Evolutionary conservation across 176 grass and related monocot genomes (phyloP).

Genomic region (Rhynchospora breviuscula): DNA sequence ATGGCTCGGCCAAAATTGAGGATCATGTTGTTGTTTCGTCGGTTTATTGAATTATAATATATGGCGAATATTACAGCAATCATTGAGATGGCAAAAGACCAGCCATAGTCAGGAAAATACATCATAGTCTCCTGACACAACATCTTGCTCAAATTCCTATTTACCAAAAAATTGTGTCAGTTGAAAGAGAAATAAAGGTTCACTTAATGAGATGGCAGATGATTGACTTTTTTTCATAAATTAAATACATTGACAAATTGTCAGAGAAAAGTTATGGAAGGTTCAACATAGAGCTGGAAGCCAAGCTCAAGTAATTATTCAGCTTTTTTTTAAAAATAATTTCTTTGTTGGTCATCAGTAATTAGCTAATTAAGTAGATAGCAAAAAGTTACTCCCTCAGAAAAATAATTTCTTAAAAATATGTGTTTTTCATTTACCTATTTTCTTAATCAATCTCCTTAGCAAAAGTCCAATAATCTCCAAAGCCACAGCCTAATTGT

Average conservation of each 20-base stretch:
- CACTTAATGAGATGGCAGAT: not conserved
- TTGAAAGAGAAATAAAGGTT: not conserved
- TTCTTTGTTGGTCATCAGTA: not conserved
- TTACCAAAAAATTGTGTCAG: not conserved
- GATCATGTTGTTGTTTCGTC: constrained; percentile 64
- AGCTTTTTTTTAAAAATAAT: not conserved
- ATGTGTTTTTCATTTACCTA: no score
- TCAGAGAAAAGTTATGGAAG: not conserved
- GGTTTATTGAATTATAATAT: constrained; percentile 42
- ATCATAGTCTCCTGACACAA: constrained; percentile 33
- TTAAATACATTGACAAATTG: not conserved
- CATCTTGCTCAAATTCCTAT: constrained; percentile 32
- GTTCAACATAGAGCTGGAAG: not conserved
- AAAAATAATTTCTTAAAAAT: not conserved
- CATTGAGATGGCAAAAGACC: constrained; percentile 32
- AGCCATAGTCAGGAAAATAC: constrained; percentile 34
- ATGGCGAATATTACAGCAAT: constrained; percentile 30
- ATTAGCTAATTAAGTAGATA: not conserved
- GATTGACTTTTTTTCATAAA: not conserved
- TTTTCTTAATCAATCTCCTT: no score
- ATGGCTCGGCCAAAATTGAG: constrained; percentile 64
- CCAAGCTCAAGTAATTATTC: not conserved
- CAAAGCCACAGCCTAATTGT: no score
- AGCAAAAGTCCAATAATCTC: no score
- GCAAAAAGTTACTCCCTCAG: not conserved